These are phyloP conservation scores for Tetracentron sinense DNA, from an alignment of 164 flowering plant genomes.

Conservation along the genomic window DNA sequence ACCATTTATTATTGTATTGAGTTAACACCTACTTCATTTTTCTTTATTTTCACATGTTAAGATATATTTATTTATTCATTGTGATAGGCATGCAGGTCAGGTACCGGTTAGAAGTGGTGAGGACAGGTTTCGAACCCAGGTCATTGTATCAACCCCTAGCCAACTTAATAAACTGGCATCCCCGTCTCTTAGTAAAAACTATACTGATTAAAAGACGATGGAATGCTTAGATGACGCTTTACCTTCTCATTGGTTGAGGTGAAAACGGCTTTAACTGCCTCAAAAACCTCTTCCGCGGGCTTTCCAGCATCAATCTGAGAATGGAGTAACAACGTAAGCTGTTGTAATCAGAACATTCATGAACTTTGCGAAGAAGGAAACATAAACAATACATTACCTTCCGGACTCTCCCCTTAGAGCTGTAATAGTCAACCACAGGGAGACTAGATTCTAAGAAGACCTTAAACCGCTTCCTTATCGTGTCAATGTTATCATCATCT, in stretches of 20 bases:
- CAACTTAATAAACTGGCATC: too few species aligned
- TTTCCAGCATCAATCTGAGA: conserved; percentile 78
- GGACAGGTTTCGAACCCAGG: too few species aligned
- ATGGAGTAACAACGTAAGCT: background rate
- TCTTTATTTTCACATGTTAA: background rate
- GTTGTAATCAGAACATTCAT: too few species aligned
- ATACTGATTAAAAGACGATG: too few species aligned
- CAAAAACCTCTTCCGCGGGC: conserved; percentile 75
- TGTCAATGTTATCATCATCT: conserved; percentile 34
- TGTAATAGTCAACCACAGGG: conserved; percentile 28
- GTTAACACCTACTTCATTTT: background rate
- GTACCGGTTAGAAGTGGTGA: too few species aligned
- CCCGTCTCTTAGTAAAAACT: too few species aligned
- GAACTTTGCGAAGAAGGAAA: background rate
- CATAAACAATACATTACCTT: conserved; percentile 17
- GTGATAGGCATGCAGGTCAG: too few species aligned
- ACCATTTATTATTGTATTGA: too few species aligned
- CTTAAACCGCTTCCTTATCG: conserved; percentile 29
- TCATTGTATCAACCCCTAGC: too few species aligned
- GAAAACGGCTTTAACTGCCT: conserved; percentile 60
- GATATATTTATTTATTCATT: too few species aligned
- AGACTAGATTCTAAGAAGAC: conserved; percentile 30
- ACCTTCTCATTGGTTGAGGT: conserved; percentile 43
- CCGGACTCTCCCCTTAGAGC: conserved; percentile 18
- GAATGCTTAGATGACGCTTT: conserved; percentile 10